Evolutionary conservation across 768 basidiomycete species (phyloP).

Genomic region (Obba rivulosa): DNA sequence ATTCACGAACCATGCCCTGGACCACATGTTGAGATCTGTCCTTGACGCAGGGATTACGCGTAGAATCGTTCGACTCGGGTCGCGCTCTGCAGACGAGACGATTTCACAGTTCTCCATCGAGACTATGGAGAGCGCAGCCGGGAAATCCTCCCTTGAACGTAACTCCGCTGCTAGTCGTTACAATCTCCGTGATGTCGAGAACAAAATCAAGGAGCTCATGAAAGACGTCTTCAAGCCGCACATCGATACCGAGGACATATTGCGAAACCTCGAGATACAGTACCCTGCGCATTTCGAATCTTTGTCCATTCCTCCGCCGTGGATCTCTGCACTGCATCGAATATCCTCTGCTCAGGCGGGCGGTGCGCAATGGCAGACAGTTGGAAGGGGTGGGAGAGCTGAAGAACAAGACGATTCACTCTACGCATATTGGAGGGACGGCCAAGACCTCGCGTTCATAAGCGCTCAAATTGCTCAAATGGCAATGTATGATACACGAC

Average conservation of each 20-base stretch:
- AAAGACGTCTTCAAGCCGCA: slow-evolving; percentile 29
- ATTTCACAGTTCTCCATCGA: slow-evolving; percentile 60
- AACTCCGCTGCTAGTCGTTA: slow-evolving; percentile 3
- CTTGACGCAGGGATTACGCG: slow-evolving; percentile 60
- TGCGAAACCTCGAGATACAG: slow-evolving; percentile 35
- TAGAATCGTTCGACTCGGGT: slow-evolving; percentile 63
- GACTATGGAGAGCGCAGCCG: slow-evolving; percentile 43
- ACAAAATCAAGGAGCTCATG: slow-evolving; percentile 44
- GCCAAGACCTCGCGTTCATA: slow-evolving; percentile 45
- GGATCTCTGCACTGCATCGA: slow-evolving; percentile 30
- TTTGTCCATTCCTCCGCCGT: slow-evolving; percentile 39
- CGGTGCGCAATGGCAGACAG: slow-evolving; percentile 7
- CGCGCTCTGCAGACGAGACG: slow-evolving; percentile 54
- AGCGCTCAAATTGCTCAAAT: too few relatives aligned
- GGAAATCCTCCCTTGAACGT: slow-evolving; percentile 36
- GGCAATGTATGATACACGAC: too few relatives aligned
- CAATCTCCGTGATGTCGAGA: slow-evolving; percentile 37
- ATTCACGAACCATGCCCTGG: slow-evolving; percentile 77
- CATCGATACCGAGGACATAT: slow-evolving; percentile 33
- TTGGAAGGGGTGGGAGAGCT: slow-evolving; percentile 15
- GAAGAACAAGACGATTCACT: slow-evolving; percentile 22
- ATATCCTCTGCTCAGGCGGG: slow-evolving; percentile 7
- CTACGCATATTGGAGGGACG: slow-evolving; percentile 49
- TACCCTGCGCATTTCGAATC: slow-evolving; percentile 44
- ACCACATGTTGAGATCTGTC: slow-evolving; percentile 62